Conservation (phyloP, 768 basidiomycete genomes). For the Kwoniella dejecticola region DNA sequence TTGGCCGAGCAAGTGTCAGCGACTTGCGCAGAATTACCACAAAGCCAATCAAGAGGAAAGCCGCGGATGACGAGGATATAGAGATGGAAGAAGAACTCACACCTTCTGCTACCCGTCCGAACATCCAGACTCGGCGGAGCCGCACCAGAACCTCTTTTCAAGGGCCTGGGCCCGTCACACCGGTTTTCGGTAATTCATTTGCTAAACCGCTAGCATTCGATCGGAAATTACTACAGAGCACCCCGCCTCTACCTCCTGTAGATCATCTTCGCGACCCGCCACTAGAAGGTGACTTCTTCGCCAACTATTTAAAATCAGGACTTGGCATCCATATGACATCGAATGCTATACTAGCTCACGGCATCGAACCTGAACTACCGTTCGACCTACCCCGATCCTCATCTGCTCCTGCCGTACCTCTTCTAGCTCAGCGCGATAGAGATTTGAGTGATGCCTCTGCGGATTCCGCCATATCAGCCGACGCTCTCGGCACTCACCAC, state of each 20-base stretch:
- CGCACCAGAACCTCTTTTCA: slow-evolving; percentile 7
- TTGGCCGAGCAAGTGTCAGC: slow-evolving; percentile 30
- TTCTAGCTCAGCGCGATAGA: slow-evolving; percentile 1
- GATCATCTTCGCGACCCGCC: slow-evolving; percentile 12
- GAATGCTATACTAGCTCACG: slow-evolving; percentile 4
- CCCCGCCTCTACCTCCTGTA: slow-evolving; percentile 20
- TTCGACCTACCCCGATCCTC: slow-evolving; percentile 21
- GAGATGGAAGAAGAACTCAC: slow-evolving; percentile 9
- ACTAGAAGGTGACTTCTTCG: slow-evolving; percentile 13
- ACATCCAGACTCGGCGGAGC: slow-evolving; percentile 26
- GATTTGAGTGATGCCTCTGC: slow-evolving; percentile 6
- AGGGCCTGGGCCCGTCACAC: background rate
- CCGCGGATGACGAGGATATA: slow-evolving; percentile 5
- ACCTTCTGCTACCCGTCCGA: slow-evolving; percentile 2
- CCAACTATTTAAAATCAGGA: slow-evolving; percentile 1
- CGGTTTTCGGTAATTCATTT: background rate
- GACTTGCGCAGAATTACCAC: slow-evolving; percentile 7
- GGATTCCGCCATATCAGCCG: background rate
- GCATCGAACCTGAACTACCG: background rate
- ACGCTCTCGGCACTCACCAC: background rate
- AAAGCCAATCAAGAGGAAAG: slow-evolving; percentile 4
- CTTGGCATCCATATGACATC: background rate
- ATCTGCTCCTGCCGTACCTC: slow-evolving; percentile 20
- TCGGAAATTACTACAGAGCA: slow-evolving; percentile 5
- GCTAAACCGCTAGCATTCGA: slow-evolving; percentile 19